phyloP scores from a whole-genome alignment of 2,329 filamentous ascomycete genomes.

The Aschersonia sp. region DNA sequence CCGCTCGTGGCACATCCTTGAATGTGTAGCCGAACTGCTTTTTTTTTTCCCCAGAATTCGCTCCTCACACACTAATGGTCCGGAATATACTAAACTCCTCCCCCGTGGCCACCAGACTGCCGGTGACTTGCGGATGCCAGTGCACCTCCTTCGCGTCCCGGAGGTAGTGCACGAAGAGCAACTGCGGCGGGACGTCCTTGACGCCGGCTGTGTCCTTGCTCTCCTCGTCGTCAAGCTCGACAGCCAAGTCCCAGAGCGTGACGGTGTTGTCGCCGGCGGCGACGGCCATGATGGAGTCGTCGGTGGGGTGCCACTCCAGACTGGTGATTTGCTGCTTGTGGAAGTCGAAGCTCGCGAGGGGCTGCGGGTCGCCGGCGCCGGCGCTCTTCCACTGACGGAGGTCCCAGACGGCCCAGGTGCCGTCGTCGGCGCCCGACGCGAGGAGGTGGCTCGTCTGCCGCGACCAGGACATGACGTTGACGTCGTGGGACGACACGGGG shows the following conservation, averaged over 20 bases:
- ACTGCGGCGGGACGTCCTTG: slow-evolving; percentile 81
- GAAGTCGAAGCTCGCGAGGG: slow-evolving; percentile 88
- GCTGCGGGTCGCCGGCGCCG: slow-evolving; percentile 47
- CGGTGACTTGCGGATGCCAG: slow-evolving; percentile 95
- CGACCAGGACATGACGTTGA: slow-evolving; percentile 97
- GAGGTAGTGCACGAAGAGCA: slow-evolving; percentile 95
- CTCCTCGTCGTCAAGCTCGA: slow-evolving; percentile 95
- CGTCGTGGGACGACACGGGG: slow-evolving; percentile 68
- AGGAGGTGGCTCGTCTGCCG: slow-evolving; percentile 77
- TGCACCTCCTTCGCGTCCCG: slow-evolving; percentile 90
- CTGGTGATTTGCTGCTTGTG: slow-evolving; percentile 95
- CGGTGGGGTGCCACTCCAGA: slow-evolving; percentile 93
- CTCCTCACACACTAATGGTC: slow-evolving; percentile 60
- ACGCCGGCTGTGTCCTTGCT: slow-evolving; percentile 78
- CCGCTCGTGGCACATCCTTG: too few species aligned
- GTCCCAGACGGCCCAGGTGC: slow-evolving; percentile 93
- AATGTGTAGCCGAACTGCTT: too few species aligned
- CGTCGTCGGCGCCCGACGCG: slow-evolving; percentile 85
- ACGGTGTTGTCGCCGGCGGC: slow-evolving; percentile 88
- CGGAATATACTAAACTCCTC: slow-evolving; percentile 78
- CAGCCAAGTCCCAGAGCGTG: slow-evolving; percentile 91
- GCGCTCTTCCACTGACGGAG: slow-evolving; percentile 77
- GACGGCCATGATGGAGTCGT: slow-evolving; percentile 89
- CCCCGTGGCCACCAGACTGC: slow-evolving; percentile 78
- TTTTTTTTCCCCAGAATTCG: background rate